Conservation (phyloP, 345 rosid species). For the Stellera chamaejasme region DNA sequence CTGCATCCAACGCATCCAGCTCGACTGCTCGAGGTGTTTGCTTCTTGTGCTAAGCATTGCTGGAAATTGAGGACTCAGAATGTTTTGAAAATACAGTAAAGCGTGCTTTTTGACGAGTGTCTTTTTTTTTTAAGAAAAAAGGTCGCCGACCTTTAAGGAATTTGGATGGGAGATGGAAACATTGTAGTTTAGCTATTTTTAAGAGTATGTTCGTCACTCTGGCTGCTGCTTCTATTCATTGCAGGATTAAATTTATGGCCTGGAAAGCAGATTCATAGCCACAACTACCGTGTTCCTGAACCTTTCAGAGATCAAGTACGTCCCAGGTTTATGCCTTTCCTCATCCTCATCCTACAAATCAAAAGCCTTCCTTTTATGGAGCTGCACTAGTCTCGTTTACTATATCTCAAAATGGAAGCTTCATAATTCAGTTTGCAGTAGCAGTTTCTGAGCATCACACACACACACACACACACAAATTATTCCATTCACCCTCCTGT, state of each 20-base stretch:
- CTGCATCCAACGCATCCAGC: too few species aligned
- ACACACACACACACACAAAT: too few species aligned
- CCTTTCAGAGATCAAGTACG: conserved; percentile 60
- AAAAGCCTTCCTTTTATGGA: background rate
- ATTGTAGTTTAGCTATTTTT: background rate
- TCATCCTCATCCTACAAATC: background rate
- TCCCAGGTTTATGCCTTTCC: conserved; percentile 16
- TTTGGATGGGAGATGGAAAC: too few species aligned
- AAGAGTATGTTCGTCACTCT: background rate
- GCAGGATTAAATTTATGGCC: conserved; percentile 77
- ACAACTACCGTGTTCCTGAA: conserved; percentile 62
- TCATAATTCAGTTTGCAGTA: too few species aligned
- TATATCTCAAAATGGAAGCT: too few species aligned
- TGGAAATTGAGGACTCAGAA: too few species aligned
- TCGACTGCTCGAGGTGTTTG: too few species aligned
- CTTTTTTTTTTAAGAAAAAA: too few species aligned
- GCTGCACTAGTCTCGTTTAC: background rate
- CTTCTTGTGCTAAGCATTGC: too few species aligned
- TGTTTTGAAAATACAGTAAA: too few species aligned
- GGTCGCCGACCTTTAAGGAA: too few species aligned
- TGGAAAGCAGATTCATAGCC: conserved; percentile 86
- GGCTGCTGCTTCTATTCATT: background rate
- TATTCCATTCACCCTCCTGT: conserved; percentile 8
- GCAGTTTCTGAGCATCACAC: background rate
- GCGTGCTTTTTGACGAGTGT: too few species aligned